Evolutionary conservation across 2,329 filamentous ascomycete genomes (phyloP).

Genomic region (Cryphonectria radicalis): DNA sequence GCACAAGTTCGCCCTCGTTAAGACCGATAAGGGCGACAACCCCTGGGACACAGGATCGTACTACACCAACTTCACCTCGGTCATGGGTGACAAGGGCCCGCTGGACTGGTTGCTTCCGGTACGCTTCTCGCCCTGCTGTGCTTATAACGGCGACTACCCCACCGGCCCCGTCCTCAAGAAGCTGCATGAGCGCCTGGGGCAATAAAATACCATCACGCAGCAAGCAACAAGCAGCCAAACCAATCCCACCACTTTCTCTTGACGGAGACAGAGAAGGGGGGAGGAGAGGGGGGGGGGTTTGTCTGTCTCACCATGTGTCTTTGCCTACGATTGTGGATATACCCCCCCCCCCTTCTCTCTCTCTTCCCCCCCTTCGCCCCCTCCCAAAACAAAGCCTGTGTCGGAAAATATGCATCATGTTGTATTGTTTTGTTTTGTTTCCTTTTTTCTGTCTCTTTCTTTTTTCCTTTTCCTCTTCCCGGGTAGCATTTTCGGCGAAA

Average conservation of each 20-base stretch:
- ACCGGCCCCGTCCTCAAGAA: slow-evolving; percentile 22
- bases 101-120: slow-evolving; percentile 84
- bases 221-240: not conserved
- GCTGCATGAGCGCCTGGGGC: slow-evolving; percentile 20
- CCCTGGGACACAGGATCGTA: slow-evolving; percentile 78
- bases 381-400: no score
- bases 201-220: slow-evolving; percentile 17
- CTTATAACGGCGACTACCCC: slow-evolving; percentile 25
- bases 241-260: no score
- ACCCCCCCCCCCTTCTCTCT: no score
- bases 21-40: slow-evolving; percentile 75
- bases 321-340: no score
- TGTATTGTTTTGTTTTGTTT: not conserved
- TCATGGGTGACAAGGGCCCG: slow-evolving; percentile 71
- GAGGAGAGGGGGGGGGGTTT: no score
- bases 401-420: not conserved
- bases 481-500: not conserved
- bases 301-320: no score
- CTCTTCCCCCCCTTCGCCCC: no score
- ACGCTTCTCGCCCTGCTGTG: slow-evolving; percentile 68
- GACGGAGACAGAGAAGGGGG: no score
- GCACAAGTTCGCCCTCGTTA: slow-evolving; percentile 72
- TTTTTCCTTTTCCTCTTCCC: no score
- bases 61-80: slow-evolving; percentile 72
- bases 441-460: no score